Percentiles rank a stretch among this genome's conserved stretches.
Conservation (phyloP, 179 eudicot genomes). For the Spinacia oleracea region DNA sequence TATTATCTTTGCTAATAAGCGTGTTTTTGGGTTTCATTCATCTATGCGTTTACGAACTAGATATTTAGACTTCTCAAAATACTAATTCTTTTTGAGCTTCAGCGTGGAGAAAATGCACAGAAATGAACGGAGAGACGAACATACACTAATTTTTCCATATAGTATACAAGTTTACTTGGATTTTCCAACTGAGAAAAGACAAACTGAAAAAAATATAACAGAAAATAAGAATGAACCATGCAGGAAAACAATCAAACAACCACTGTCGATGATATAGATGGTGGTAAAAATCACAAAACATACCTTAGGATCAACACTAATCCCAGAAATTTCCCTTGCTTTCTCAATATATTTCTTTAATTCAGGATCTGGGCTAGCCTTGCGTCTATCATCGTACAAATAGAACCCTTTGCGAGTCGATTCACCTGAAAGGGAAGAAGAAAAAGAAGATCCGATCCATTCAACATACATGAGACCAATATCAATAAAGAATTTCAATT, state of each 20-base stretch:
- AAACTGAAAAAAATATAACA: background rate
- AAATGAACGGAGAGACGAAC: background rate
- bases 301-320: constrained; percentile 69
- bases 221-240: background rate
- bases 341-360: constrained; percentile 65
- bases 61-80: background rate
- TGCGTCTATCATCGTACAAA: constrained; percentile 66
- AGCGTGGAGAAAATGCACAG: background rate
- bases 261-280: background rate
- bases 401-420: constrained; percentile 79
- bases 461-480: constrained; percentile 15
- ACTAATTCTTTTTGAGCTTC: background rate
- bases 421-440: constrained; percentile 59
- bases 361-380: constrained; percentile 83
- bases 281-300: constrained; percentile 17
- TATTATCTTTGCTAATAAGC: background rate
- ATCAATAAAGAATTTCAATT: background rate
- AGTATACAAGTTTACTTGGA: background rate
- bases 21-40: background rate
- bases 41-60: background rate
- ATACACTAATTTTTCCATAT: background rate
- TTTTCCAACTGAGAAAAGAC: background rate
- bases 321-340: constrained; percentile 75
- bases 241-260: background rate
- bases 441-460: background rate